Percentiles rank a stretch among this genome's conserved stretches.
These are phyloP conservation scores for Pseudocercospora eumusae DNA, from an alignment of 2,329 filamentous ascomycete species.

Conservation along the genomic window DNA sequence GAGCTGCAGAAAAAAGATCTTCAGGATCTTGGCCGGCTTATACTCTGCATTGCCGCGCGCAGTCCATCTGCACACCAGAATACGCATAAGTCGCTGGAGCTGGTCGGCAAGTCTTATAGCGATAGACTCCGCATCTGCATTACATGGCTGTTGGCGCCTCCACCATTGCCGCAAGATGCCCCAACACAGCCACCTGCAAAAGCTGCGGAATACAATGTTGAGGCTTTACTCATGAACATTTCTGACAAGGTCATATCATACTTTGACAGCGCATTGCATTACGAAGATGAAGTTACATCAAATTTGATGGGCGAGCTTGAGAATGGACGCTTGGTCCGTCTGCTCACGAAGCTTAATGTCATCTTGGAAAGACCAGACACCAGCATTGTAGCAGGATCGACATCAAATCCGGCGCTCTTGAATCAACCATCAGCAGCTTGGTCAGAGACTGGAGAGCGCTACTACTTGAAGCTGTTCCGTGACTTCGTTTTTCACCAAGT, in stretches of 20 bases:
- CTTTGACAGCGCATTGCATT: slow-evolving; percentile 77
- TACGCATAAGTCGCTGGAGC: slow-evolving; percentile 70
- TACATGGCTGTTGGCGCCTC: slow-evolving; percentile 74
- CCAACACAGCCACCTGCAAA: slow-evolving; percentile 14
- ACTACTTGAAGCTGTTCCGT: slow-evolving; percentile 89
- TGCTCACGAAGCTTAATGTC: slow-evolving; percentile 79
- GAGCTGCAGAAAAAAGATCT: slow-evolving; percentile 90
- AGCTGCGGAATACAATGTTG: slow-evolving; percentile 66
- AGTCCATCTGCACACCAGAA: slow-evolving; percentile 56
- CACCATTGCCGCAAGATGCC: slow-evolving; percentile 34
- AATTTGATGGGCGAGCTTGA: slow-evolving; percentile 80
- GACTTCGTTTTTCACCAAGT: slow-evolving; percentile 98
- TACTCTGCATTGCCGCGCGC: slow-evolving; percentile 73
- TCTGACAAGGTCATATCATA: slow-evolving; percentile 72
- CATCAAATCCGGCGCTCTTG: slow-evolving; percentile 33
- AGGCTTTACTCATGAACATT: slow-evolving; percentile 76
- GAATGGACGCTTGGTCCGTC: slow-evolving; percentile 79
- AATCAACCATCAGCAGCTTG: slow-evolving; percentile 54
- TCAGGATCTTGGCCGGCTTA: slow-evolving; percentile 76
- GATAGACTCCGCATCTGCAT: slow-evolving; percentile 76
- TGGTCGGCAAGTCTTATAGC: slow-evolving; percentile 74
- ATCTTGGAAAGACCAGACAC: slow-evolving; percentile 90
- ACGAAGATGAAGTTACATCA: slow-evolving; percentile 71
- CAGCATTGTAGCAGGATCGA: slow-evolving; percentile 35
- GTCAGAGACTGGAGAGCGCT: slow-evolving; percentile 91